These are phyloP conservation scores for Tetrapyrgos nigripes DNA, from an alignment of 1,284 basidiomycete genomes.

Conservation along the genomic window DNA sequence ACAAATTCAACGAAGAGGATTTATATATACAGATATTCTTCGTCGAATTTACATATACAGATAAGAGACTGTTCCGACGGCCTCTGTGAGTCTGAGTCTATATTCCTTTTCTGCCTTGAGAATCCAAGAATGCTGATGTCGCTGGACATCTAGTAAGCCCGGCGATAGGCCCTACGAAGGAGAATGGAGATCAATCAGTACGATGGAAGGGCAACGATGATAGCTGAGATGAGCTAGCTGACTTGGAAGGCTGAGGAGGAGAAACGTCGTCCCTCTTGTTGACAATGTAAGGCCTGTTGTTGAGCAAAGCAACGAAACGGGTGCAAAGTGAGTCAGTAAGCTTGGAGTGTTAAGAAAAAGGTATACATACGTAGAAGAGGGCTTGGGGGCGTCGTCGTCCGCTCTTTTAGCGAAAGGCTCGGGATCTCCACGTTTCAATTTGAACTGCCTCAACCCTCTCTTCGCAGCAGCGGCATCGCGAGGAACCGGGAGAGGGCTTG, in stretches of 20 bases:
- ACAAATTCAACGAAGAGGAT: no score
- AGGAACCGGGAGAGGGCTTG: conserved; percentile 27
- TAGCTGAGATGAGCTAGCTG: not conserved
- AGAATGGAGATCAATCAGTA: not conserved
- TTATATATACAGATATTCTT: no score
- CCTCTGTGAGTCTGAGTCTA: no score
- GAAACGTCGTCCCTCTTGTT: not conserved
- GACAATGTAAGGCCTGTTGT: not conserved
- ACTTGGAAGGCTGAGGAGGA: conserved; percentile 5
- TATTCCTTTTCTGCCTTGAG: not conserved
- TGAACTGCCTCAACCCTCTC: conserved; percentile 42
- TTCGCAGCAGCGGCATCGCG: conserved; percentile 14
- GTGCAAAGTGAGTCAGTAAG: not conserved
- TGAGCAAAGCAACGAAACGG: no score
- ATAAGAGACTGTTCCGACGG: no score
- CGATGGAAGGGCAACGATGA: not conserved
- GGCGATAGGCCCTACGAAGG: not conserved
- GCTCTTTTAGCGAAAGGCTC: conserved; percentile 21
- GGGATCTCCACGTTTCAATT: conserved; percentile 36
- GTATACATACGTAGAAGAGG: conserved; percentile 22
- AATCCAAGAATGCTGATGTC: not conserved
- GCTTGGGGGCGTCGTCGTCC: conserved; percentile 14
- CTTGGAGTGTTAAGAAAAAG: not conserved
- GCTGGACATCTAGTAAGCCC: not conserved
- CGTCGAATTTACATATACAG: no score